phyloP scores from a whole-genome alignment of 495 filamentous ascomycete species.

The Mycothermus thermophilus region DNA sequence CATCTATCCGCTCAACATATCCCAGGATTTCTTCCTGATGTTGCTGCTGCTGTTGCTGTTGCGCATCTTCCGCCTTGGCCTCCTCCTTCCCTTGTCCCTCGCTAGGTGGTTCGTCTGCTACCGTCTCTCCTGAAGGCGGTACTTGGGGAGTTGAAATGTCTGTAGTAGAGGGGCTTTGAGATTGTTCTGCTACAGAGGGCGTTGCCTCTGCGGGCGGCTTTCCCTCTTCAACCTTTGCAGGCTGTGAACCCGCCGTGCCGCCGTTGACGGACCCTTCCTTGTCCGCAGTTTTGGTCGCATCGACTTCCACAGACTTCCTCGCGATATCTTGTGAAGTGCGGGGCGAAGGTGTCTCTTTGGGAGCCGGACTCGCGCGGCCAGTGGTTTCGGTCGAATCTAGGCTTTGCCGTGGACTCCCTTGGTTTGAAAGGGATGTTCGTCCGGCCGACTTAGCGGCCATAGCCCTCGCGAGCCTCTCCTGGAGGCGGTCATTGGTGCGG shows the following conservation, averaged over 20 bases:
- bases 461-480: constrained; percentile 66
- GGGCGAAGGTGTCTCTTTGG: constrained; percentile 6
- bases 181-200: not conserved
- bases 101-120: too few relatives aligned
- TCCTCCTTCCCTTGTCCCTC: too few relatives aligned
- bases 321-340: constrained; percentile 13
- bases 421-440: constrained; percentile 13
- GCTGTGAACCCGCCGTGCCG: not conserved
- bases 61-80: constrained; percentile 32
- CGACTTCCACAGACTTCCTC: constrained; percentile 8
- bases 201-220: constrained; percentile 2
- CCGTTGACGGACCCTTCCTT: not conserved
- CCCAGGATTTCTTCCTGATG: constrained; percentile 67
- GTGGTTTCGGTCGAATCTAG: constrained; percentile 21
- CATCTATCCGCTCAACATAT: constrained; percentile 84
- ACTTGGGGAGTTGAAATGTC: constrained; percentile 1
- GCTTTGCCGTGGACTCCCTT: constrained; percentile 20
- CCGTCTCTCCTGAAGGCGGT: too few relatives aligned
- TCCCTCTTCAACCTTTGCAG: not conserved
- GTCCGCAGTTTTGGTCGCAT: not conserved
- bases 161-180: not conserved
- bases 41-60: constrained; percentile 45
- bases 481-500: constrained; percentile 58
- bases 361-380: constrained; percentile 8
- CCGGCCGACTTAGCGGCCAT: constrained; percentile 32